These are phyloP conservation scores for Chlamydomonas eustigma DNA, from an alignment of 139 green algal genomes.

Conservation along the genomic window DNA sequence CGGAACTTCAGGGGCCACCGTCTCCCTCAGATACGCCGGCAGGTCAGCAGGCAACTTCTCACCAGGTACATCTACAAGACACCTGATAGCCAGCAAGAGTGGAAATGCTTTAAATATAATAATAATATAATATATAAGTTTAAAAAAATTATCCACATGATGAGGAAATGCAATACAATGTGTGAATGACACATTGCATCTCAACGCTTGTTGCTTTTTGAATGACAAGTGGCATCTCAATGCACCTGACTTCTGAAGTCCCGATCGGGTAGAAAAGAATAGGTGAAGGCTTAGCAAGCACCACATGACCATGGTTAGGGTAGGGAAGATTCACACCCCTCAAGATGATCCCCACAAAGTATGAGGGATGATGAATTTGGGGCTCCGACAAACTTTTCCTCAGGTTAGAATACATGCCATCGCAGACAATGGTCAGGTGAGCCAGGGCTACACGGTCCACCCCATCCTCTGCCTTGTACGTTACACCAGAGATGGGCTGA, in stretches of 20 bases:
- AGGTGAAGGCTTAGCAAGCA: constrained; percentile 90
- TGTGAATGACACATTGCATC: no score
- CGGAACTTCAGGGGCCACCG: constrained; percentile 61
- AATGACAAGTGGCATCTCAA: no score
- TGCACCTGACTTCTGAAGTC: constrained; percentile 70
- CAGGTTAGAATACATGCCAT: constrained; percentile 91
- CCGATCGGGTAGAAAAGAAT: constrained; percentile 99
- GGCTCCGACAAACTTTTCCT: constrained; percentile 64
- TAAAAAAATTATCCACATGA: no score
- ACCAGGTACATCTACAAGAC: constrained; percentile 89
- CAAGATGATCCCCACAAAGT: constrained; percentile 93
- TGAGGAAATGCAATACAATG: no score
- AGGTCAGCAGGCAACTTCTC: constrained; percentile 56
- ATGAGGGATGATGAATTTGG: constrained; percentile 67
- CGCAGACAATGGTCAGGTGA: constrained; percentile 76
- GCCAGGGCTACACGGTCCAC: constrained; percentile 47
- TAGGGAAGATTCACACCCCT: constrained; percentile 65
- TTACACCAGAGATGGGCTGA: constrained; percentile 81
- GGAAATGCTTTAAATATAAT: background rate
- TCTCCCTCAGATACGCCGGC: constrained; percentile 41
- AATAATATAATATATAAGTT: background rate
- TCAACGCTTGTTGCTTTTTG: no score
- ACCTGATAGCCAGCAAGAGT: constrained; percentile 38
- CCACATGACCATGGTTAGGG: constrained; percentile 89
- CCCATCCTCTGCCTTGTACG: constrained; percentile 63